A percentile compares a stretch with the other conserved stretches of the same genome.
phyloP scores from a whole-genome alignment of 352 stramenopile genomes.

The Blastocystis sp. region DNA sequence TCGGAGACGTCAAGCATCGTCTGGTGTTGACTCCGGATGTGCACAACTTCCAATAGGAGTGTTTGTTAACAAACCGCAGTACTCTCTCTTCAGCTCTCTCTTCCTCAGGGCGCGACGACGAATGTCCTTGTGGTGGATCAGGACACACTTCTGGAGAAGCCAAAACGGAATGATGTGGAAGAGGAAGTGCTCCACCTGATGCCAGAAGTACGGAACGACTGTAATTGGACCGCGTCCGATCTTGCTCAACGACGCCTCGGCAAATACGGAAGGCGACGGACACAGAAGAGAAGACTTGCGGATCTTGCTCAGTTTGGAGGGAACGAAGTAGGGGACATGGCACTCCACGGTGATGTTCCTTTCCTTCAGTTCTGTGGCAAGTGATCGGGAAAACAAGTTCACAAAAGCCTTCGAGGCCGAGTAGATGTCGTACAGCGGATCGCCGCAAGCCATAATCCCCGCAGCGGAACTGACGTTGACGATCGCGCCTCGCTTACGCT shows the following conservation, averaged over 20 bases:
- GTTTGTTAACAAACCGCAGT: conserved; percentile 60
- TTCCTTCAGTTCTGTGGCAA: conserved; percentile 90
- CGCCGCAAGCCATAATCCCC: conserved; percentile 86
- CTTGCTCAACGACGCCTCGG: conserved; percentile 62
- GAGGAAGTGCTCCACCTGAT: conserved; percentile 58
- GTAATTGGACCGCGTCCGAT: conserved; percentile 70
- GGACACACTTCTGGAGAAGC: conserved; percentile 78
- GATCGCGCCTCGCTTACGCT: conserved; percentile 90
- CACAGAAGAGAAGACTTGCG: conserved; percentile 90
- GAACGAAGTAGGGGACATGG: conserved; percentile 97
- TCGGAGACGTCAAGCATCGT: conserved; percentile 57
- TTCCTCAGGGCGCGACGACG: conserved; percentile 87
- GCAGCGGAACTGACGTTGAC: conserved; percentile 96
- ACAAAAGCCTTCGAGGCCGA: conserved; percentile 95
- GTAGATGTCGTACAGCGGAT: conserved; percentile 93
- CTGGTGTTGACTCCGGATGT: conserved; percentile 50
- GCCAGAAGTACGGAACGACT: conserved; percentile 61
- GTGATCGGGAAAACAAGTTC: conserved; percentile 92
- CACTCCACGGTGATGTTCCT: conserved; percentile 84
- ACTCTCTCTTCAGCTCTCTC: conserved; percentile 85
- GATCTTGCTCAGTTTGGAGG: conserved; percentile 98
- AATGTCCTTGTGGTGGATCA: conserved; percentile 83
- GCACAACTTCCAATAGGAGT: conserved; percentile 44
- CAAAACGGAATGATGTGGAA: conserved; percentile 40
- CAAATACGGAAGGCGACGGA: conserved; percentile 79